Base-by-base conservation (phyloP, 2,329 filamentous ascomycete genomes). In the Elsinoe australis region DNA sequence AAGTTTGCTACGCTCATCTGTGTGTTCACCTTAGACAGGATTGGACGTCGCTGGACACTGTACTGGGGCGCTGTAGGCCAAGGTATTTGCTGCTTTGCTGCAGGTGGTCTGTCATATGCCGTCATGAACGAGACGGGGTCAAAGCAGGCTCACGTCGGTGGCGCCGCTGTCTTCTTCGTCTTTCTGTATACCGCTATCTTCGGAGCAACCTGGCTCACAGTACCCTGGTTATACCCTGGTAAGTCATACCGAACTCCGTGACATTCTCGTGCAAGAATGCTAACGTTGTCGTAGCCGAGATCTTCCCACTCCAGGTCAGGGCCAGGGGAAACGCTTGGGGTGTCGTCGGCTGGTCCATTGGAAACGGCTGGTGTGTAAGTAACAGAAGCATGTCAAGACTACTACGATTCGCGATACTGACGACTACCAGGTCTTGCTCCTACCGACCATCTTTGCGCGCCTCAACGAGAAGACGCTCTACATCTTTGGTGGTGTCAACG, bases 241-340 rank as follows among this genome's bases (percentile, higher is more conserved):
- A 34, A 46, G 38, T 49, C 29, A 26, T 10, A 14, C 33, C n/a
- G n/a, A n/a, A n/a, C 46, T 1, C 36, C 17, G 17, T 5, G 29
- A 12, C 21, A 22, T 2, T 21, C 12, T 17, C 26, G 18, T 28
- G 19, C 3, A 4, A 39, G 78, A 77, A 63, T 84, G 0, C 83
- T 42, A 12, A 42, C 12, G 17, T 15, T 8, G 83, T 49, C 80
- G 80, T 0, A 46, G 80, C 83, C 1, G 83, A 88, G 59, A 87
- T 87, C 49, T 87, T 85, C 57, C 82, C 83, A 0, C 64, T 86
- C 0, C 75, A 82, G 51, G 74, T 86, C 0, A 75, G 84, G 17
- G 83, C 84, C 1, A 82, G 83, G 55, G 84, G 83, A 4, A 87
- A 87, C 52, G 82, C 83, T 0, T 87, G 79, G 75, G 83, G 84